Conservation (phyloP, 306 rosid genomes). For the Glycine latifolia region DNA sequence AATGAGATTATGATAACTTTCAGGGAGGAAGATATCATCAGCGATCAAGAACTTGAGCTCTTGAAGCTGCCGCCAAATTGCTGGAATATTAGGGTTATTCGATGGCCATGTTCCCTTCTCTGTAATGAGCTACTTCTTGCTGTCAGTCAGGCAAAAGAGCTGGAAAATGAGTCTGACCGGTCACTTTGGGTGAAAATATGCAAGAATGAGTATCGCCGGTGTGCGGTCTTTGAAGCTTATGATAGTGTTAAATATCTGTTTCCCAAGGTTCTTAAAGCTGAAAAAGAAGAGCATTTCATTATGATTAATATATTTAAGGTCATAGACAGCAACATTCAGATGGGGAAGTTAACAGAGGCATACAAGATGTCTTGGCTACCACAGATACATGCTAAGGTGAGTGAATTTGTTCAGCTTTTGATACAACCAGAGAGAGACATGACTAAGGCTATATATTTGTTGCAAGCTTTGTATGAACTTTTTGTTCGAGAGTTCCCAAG, state of each 20-base stretch:
- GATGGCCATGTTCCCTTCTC: slow-evolving; percentile 89
- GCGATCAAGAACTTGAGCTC: slow-evolving; percentile 79
- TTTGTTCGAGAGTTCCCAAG: slow-evolving; percentile 72
- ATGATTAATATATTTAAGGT: slow-evolving; percentile 58
- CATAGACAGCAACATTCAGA: slow-evolving; percentile 59
- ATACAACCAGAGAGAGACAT: slow-evolving; percentile 56
- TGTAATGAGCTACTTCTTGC: slow-evolving; percentile 90
- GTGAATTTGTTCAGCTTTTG: slow-evolving; percentile 69
- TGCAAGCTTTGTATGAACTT: slow-evolving; percentile 88
- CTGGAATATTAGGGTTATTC: slow-evolving; percentile 88
- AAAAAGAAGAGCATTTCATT: slow-evolving; percentile 66
- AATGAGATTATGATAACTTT: slow-evolving; percentile 85
- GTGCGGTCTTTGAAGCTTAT: slow-evolving; percentile 90
- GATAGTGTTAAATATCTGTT: slow-evolving; percentile 76
- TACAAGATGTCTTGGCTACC: slow-evolving; percentile 67
- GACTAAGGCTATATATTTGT: slow-evolving; percentile 64
- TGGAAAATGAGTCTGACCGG: slow-evolving; percentile 58
- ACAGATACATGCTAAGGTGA: slow-evolving; percentile 70
- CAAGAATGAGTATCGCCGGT: slow-evolving; percentile 88
- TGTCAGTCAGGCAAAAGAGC: slow-evolving; percentile 78
- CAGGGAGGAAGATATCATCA: slow-evolving; percentile 96
- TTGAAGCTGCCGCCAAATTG: slow-evolving; percentile 82
- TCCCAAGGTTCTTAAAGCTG: slow-evolving; percentile 54
- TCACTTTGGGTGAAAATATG: slow-evolving; percentile 80
- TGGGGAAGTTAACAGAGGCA: slow-evolving; percentile 48